Evolutionary conservation across 495 filamentous ascomycete species (phyloP).

Genomic region (Podospora conica): DNA sequence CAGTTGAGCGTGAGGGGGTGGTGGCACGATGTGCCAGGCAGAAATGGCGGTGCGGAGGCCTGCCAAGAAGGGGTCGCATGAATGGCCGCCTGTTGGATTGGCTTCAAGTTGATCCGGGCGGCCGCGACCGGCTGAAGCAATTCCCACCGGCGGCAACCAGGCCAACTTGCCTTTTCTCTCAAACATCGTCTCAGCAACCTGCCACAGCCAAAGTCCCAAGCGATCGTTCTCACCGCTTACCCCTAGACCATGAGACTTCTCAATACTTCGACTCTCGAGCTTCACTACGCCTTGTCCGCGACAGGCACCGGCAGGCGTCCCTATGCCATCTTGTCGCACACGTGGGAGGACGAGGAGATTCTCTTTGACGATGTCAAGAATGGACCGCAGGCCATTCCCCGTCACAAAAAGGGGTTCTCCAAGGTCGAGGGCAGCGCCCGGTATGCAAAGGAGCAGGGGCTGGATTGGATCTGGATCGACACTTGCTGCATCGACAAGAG

Average conservation of each 20-base stretch:
- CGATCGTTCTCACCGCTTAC: background rate
- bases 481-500: conserved; percentile 39
- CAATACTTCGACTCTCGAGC: background rate
- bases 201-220: background rate
- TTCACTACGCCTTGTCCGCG: background rate
- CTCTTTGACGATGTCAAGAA: background rate
- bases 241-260: background rate
- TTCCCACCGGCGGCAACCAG: too few species aligned
- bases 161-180: background rate
- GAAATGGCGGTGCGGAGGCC: too few species aligned
- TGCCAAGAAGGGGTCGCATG: too few species aligned
- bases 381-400: background rate
- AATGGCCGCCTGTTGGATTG: too few species aligned
- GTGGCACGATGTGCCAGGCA: too few species aligned
- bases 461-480: conserved; percentile 34
- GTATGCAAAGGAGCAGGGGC: conserved; percentile 10
- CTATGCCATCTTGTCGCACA: background rate
- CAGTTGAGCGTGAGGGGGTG: too few species aligned
- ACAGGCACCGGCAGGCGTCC: too few species aligned
- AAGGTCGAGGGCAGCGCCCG: background rate
- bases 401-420: conserved; percentile 1
- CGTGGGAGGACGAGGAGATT: background rate
- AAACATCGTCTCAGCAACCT: too few species aligned
- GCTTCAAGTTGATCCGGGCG: too few species aligned
- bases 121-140: too few species aligned